Evolutionary conservation across 352 stramenopile genomes (phyloP).

Genomic region (Phytophthora parvispora): DNA sequence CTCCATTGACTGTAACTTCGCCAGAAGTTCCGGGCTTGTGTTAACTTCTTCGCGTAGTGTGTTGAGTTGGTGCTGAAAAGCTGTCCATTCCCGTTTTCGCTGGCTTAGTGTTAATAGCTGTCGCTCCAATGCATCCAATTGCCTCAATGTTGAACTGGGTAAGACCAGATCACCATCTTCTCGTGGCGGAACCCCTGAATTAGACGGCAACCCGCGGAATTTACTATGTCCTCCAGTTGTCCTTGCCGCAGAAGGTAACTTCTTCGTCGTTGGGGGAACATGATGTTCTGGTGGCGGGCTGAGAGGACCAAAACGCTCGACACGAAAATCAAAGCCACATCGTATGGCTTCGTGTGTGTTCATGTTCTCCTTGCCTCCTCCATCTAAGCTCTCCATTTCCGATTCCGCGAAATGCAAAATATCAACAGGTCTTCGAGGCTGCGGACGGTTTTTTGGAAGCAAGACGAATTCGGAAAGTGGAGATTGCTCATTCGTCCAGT

Average conservation of each 20-base stretch:
- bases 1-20: conserved; percentile 27
- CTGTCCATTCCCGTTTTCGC: conserved; percentile 42
- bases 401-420: conserved; percentile 24
- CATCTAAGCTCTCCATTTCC: not conserved
- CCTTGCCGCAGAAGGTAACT: not conserved
- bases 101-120: conserved; percentile 28
- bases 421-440: conserved; percentile 46
- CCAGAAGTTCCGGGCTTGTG: conserved; percentile 12
- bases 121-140: conserved; percentile 41
- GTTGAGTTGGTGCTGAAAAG: conserved; percentile 36
- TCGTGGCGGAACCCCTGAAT: not conserved
- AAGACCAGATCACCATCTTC: conserved; percentile 1
- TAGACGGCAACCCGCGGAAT: not conserved
- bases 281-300: not conserved
- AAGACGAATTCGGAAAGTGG: conserved; percentile 45
- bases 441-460: conserved; percentile 45
- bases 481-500: conserved; percentile 17
- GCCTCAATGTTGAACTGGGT: conserved; percentile 16
- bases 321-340: conserved; percentile 44
- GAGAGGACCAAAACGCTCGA: conserved; percentile 19
- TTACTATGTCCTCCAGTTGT: not conserved
- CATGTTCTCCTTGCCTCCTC: not conserved
- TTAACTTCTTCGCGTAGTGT: conserved; percentile 17
- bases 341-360: conserved; percentile 15
- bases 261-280: not conserved